Conservation (phyloP, 805 yeast genomes). For the Nematodospora valgi region DNA sequence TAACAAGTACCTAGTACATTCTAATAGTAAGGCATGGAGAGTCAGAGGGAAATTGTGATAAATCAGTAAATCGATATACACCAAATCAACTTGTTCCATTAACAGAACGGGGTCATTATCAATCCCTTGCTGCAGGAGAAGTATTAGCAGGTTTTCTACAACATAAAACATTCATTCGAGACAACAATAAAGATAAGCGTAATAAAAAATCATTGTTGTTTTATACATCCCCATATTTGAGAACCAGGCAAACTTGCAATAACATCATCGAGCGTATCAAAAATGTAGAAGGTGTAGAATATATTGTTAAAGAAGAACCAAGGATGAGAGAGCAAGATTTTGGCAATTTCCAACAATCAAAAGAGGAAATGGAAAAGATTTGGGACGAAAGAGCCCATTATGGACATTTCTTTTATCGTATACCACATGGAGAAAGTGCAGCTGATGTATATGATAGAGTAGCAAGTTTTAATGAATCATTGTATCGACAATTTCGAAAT, state of each 20-base stretch:
- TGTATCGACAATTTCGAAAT: slow-evolving; percentile 73
- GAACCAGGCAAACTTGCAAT: slow-evolving; percentile 82
- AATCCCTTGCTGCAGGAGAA: slow-evolving; percentile 59
- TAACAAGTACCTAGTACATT: no score
- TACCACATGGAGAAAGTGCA: slow-evolving; percentile 92
- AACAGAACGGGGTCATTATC: slow-evolving; percentile 66
- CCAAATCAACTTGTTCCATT: slow-evolving; percentile 81
- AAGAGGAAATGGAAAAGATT: slow-evolving; percentile 72
- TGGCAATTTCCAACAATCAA: slow-evolving; percentile 83
- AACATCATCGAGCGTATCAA: slow-evolving; percentile 59
- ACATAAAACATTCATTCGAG: slow-evolving; percentile 35
- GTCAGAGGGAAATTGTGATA: slow-evolving; percentile 86
- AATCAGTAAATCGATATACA: slow-evolving; percentile 68
- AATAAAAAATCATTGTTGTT: slow-evolving; percentile 51
- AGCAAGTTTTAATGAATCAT: slow-evolving; percentile 83
- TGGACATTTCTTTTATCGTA: slow-evolving; percentile 77
- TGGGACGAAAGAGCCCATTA: slow-evolving; percentile 84
- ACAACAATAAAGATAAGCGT: slow-evolving; percentile 9
- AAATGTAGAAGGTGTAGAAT: slow-evolving; percentile 40
- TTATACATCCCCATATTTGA: slow-evolving; percentile 80
- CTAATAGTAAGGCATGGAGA: slow-evolving; percentile 89
- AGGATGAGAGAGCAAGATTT: slow-evolving; percentile 93
- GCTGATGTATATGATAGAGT: slow-evolving; percentile 94
- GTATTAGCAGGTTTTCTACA: slow-evolving; percentile 40
- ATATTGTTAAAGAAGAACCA: slow-evolving; percentile 78